Evolutionary conservation across 2,329 filamentous ascomycete species (phyloP), one percentile per base, ranked within the genome.

Genomic region (Ophiostoma ulmi): DNA sequence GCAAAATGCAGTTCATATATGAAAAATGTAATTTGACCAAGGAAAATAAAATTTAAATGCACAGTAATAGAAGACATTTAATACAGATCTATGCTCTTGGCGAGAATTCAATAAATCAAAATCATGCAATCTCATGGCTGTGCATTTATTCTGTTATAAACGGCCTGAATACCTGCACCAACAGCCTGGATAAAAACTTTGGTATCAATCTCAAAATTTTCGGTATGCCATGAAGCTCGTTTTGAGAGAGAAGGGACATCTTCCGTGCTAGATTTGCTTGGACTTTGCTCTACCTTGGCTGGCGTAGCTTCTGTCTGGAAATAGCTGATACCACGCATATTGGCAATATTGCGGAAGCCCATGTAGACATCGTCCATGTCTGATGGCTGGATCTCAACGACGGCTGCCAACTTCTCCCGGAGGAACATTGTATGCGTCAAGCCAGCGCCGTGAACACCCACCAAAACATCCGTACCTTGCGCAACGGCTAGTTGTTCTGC

Each of bases 381-480:
- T 2, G 73, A 71, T 3, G 82, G 82, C 41, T 80, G 74, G 38
- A 84, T 82, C 75, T 84, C 81, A 10, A 83, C 79, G 5, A 83
- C 74, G 31, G 77, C 78, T 3, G 74, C 74, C 1, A 75, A 76
- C 4, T 75, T 74, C 39, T 76, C 74, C 0, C 74, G 77, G 71
- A 83, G 75, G 70, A 82, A 84, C 73, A 83, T 78, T 2, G 75
- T 74, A 72, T 83, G 80, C 5, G 81, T 80, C 20, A 83, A 74
- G 0, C 80, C 81, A 0, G 81, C 80, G 64, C 81, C 82, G 73
- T 83, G 81, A 2, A 81, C 78, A 41, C 81, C 81, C 10, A 82
- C 77, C 8, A 83, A 76, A 17, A 83, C 73, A 72, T 83, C 80
- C 0, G 81, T 82, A 17, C 74, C 73, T 7, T 75, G 78, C 7